A percentile compares a stretch with the other conserved stretches of the same genome.
phyloP scores from a whole-genome alignment of 2,329 filamentous ascomycete genomes.

The Cladosporium sp. region DNA sequence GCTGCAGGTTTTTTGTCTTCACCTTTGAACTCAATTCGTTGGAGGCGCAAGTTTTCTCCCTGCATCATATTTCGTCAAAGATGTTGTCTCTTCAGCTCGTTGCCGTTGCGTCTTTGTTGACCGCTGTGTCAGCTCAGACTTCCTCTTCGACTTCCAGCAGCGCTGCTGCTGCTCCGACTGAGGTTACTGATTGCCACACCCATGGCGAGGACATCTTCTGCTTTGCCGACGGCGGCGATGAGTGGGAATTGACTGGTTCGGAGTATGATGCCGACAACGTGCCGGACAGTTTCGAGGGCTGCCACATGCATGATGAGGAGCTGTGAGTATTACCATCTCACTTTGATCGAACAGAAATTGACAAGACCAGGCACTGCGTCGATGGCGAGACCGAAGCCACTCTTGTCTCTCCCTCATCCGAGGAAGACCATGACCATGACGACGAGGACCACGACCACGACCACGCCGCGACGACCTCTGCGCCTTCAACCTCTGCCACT shows the following conservation, averaged over 20 bases:
- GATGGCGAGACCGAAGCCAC: constrained; percentile 1
- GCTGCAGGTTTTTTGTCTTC: not conserved
- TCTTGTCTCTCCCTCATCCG: not conserved
- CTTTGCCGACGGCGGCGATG: not conserved
- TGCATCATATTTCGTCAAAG: not conserved
- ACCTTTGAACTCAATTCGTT: not conserved
- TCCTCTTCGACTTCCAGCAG: not conserved
- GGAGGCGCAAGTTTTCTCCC: not conserved
- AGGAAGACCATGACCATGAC: constrained; percentile 2
- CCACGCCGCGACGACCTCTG: not conserved
- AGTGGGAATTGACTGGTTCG: constrained; percentile 4
- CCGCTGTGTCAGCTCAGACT: constrained; percentile 1
- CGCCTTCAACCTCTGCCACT: not conserved
- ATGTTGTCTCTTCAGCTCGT: constrained; percentile 1
- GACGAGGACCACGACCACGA: constrained; percentile 2
- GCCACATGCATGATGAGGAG: constrained; percentile 7
- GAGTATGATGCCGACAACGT: not conserved
- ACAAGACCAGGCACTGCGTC: constrained; percentile 1
- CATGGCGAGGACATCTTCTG: constrained; percentile 3
- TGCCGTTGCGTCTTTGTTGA: not conserved
- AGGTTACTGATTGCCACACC: constrained; percentile 4
- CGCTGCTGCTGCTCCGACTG: constrained; percentile 1
- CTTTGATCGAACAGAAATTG: not conserved
- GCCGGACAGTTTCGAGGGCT: constrained; percentile 1
- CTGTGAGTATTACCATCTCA: not conserved